These are phyloP conservation scores for Podospora comata DNA, from an alignment of 495 filamentous ascomycete species.

Conservation along the genomic window DNA sequence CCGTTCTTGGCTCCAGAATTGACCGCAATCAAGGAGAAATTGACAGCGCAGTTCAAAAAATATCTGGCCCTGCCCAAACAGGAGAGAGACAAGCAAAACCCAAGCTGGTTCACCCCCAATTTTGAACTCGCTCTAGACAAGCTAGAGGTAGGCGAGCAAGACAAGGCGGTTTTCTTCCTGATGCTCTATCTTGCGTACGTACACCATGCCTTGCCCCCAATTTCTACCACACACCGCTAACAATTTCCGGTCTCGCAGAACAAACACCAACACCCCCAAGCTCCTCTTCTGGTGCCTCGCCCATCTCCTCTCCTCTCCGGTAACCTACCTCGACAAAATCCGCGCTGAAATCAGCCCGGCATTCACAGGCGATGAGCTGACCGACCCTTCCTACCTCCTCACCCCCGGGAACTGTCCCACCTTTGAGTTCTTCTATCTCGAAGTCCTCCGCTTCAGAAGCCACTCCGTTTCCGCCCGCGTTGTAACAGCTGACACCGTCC, in stretches of 20 bases:
- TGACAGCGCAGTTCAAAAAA: neutral
- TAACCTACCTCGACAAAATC: neutral
- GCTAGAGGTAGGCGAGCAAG: neutral
- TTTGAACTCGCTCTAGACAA: neutral
- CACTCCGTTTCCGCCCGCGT: neutral
- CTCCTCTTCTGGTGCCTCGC: neutral
- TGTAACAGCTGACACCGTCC: neutral
- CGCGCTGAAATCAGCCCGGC: neutral
- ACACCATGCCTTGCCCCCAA: neutral
- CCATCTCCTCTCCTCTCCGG: neutral
- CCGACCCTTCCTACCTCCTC: neutral
- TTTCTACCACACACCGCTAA: neutral
- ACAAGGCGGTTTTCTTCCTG: constrained; percentile 1
- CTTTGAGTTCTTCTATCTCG: neutral
- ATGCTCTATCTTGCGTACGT: neutral
- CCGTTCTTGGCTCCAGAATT: neutral
- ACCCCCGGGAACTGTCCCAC: neutral
- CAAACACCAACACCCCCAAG: constrained; percentile 1
- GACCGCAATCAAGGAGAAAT: neutral
- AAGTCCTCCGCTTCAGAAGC: neutral
- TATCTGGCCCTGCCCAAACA: neutral
- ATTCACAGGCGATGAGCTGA: neutral
- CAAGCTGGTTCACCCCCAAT: constrained; percentile 1
- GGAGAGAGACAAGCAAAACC: neutral
- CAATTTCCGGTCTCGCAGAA: neutral